phyloP scores from a whole-genome alignment of 768 basidiomycete species.

The Auricularia sp. region DNA sequence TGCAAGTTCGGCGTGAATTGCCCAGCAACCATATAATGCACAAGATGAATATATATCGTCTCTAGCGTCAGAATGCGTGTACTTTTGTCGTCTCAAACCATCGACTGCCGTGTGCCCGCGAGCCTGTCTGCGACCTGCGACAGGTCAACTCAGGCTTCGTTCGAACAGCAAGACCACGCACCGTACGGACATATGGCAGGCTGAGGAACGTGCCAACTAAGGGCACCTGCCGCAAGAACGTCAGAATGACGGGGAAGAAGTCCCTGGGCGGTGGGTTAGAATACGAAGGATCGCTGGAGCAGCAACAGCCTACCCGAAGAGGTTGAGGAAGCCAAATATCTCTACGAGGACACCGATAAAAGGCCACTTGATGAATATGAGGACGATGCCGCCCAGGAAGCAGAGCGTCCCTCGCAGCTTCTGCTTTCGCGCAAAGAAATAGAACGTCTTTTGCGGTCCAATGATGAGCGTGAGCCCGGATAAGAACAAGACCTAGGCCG shows the following conservation, averaged over 20 bases:
- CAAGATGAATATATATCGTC: not conserved
- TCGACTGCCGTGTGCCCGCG: slow-evolving; percentile 26
- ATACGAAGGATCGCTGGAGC: slow-evolving; percentile 5
- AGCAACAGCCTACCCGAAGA: slow-evolving; percentile 71
- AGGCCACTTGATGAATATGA: slow-evolving; percentile 94
- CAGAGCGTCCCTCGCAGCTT: slow-evolving; percentile 85
- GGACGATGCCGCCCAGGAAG: slow-evolving; percentile 80
- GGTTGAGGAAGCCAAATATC: slow-evolving; percentile 92
- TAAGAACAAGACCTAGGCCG: slow-evolving; percentile 78
- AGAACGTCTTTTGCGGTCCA: slow-evolving; percentile 92
- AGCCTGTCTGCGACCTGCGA: slow-evolving; percentile 24
- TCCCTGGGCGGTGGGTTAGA: slow-evolving; percentile 45
- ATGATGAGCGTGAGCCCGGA: slow-evolving; percentile 94
- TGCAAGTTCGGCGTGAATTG: no score
- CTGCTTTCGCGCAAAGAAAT: slow-evolving; percentile 93
- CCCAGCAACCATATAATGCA: not conserved
- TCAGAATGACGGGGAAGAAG: slow-evolving; percentile 97
- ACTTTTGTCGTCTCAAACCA: slow-evolving; percentile 17
- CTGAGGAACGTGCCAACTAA: slow-evolving; percentile 80
- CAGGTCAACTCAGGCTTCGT: not conserved
- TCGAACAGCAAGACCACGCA: slow-evolving; percentile 29
- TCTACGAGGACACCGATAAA: slow-evolving; percentile 90
- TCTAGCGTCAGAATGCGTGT: not conserved
- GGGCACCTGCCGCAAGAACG: slow-evolving; percentile 91
- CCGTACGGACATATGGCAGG: slow-evolving; percentile 77